Percentiles rank a stretch among this genome's conserved stretches.
phyloP scores from a whole-genome alignment of 2,329 filamentous ascomycete species.

The Sporothrix luriei region DNA sequence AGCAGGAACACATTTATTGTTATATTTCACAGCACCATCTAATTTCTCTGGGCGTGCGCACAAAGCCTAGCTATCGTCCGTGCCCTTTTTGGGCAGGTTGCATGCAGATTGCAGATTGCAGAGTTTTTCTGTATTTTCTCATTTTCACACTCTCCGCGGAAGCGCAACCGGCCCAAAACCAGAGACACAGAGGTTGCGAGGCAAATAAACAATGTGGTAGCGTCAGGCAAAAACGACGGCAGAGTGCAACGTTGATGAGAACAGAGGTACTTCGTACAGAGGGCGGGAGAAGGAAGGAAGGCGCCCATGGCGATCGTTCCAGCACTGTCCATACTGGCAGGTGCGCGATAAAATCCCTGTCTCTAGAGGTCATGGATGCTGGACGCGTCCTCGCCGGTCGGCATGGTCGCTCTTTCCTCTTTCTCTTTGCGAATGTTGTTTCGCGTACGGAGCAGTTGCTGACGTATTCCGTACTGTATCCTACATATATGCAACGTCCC shows the following conservation, averaged over 20 bases:
- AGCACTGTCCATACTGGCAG: not conserved
- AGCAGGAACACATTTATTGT: not conserved
- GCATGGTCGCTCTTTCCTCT: not conserved
- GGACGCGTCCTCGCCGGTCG: not conserved
- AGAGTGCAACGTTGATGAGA: conserved; percentile 17
- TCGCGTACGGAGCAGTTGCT: no score
- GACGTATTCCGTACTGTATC: no score
- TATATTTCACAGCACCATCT: not conserved
- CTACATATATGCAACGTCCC: not conserved
- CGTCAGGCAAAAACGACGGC: conserved; percentile 9
- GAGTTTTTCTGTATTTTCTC: not conserved
- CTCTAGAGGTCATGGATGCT: not conserved
- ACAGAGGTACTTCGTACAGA: not conserved
- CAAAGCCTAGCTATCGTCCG: not conserved
- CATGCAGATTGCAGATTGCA: not conserved
- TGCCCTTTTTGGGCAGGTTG: not conserved
- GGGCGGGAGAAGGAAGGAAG: not conserved
- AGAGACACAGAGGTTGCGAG: not conserved
- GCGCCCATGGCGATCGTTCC: no score
- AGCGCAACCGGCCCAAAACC: not conserved
- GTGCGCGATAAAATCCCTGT: conserved; percentile 14
- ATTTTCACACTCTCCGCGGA: not conserved
- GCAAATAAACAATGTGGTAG: not conserved
- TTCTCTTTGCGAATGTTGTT: not conserved
- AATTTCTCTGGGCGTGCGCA: not conserved